Conservation (phyloP, 1,139 yeast genomes). For the Geotrichum restrictum region DNA sequence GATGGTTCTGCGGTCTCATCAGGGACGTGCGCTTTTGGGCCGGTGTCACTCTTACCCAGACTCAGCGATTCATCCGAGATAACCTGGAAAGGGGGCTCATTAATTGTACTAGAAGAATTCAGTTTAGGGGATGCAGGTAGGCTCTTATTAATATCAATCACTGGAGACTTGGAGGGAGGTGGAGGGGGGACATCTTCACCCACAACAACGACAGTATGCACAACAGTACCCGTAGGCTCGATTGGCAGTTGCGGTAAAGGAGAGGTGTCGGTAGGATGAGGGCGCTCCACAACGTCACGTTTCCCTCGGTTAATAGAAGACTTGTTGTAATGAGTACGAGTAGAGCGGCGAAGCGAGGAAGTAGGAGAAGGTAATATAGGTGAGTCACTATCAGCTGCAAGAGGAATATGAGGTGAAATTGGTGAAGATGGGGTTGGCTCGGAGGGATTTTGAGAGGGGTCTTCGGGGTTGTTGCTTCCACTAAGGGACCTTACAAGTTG, state of each 20-base stretch:
- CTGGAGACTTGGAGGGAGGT: slow-evolving; percentile 2
- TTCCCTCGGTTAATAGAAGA: slow-evolving; percentile 26
- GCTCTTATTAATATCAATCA: background rate
- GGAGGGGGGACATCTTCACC: slow-evolving; percentile 10
- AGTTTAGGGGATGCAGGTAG: background rate
- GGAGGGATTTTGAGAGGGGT: slow-evolving; percentile 7
- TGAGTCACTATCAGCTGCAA: slow-evolving; percentile 32
- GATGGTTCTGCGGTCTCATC: background rate
- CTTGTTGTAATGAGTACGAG: slow-evolving; percentile 31
- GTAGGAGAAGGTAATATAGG: slow-evolving; percentile 33
- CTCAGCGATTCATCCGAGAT: background rate
- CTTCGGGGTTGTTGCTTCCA: slow-evolving; percentile 7
- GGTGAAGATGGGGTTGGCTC: slow-evolving; percentile 14
- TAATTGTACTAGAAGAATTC: background rate
- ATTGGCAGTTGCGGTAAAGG: background rate
- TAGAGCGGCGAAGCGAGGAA: slow-evolving; percentile 32
- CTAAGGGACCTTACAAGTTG: slow-evolving; percentile 32
- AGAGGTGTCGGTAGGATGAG: background rate
- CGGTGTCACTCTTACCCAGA: no score
- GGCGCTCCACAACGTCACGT: slow-evolving; percentile 15
- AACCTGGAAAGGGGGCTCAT: background rate
- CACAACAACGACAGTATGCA: slow-evolving; percentile 1
- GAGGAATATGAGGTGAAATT: slow-evolving; percentile 20
- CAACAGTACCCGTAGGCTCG: no score
- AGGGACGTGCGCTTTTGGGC: background rate